Evolutionary conservation across 169 alveolate genomes (phyloP), one percentile per base, ranked within the genome.

Genomic region (Plasmodium reichenowi): DNA sequence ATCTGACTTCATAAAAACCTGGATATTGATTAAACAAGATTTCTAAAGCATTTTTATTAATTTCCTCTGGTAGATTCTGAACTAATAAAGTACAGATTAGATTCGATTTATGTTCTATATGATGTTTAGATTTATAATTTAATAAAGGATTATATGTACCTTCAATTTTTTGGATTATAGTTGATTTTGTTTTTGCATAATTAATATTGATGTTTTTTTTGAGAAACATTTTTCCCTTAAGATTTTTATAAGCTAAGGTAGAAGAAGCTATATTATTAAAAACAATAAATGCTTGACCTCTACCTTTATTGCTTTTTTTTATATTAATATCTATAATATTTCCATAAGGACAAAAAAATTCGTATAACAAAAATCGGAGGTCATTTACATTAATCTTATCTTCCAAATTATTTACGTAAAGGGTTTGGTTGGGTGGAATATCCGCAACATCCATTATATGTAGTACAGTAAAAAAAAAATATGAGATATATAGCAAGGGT

Each of bases 201-300:
- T 93, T 93, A 3, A 96, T 75, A 62, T 93, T 94, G 48, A 96
- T 70, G 13, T 91, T 89, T 56, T 95, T 94, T 5, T 93, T 94
- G 24, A 96, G 71, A 52, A 96, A 92, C 22, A 48, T 32, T 54
- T 94, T 93, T 22, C 97, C 97, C 26, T 96, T 95, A 6, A 91
- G 66, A 17, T 95, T 95, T 80, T 94, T 93, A 52, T 93, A 68
- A 6, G 98, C 98, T 15, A 94, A 92, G 4, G 96, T 95, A 7
- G 98, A 96, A 5, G 96, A 87, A 15, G 96, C 86, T 15, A 96
- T 88, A 62, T 89, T 94, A 43, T 93, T 94, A 85, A 64, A 96
- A 17, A 96, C 95, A 47, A 96, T 95, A 72, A 96, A 96, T 5
- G 97, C 97, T 64, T 95, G 97, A 0, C 98, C 98, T 29, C 98